Conservation (phyloP, 1,284 basidiomycete species). For the Trichosporon ovoides region DNA sequence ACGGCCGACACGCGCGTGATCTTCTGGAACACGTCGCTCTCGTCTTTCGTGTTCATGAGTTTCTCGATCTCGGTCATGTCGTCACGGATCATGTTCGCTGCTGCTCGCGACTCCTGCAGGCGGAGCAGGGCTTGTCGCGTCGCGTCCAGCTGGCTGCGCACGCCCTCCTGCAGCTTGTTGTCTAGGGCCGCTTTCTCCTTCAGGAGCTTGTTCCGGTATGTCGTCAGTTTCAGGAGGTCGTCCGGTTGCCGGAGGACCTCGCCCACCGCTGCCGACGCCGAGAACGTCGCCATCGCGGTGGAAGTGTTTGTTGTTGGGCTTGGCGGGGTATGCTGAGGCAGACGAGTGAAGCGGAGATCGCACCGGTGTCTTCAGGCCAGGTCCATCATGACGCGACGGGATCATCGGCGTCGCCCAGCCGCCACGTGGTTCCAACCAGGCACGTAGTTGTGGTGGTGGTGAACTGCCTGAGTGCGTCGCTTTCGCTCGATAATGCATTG, state of each 20-base stretch:
- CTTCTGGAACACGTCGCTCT: slow-evolving; percentile 66
- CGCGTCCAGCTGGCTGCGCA: slow-evolving; percentile 88
- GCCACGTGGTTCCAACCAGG: no score
- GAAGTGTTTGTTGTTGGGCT: slow-evolving; percentile 11
- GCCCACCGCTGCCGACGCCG: slow-evolving; percentile 37
- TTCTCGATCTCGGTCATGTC: slow-evolving; percentile 86
- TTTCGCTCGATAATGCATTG: no score
- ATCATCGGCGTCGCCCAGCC: not conserved
- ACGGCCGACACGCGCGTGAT: slow-evolving; percentile 90
- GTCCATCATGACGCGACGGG: slow-evolving; percentile 1
- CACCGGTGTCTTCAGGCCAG: not conserved
- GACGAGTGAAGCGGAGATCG: not conserved
- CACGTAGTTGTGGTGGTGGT: no score
- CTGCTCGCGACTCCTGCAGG: slow-evolving; percentile 71
- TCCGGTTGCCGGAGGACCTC: slow-evolving; percentile 88
- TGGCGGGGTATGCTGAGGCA: slow-evolving; percentile 13
- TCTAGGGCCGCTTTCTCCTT: slow-evolving; percentile 95
- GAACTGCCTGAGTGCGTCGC: no score
- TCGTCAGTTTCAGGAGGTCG: slow-evolving; percentile 82
- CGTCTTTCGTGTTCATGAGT: slow-evolving; percentile 52
- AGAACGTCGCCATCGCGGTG: slow-evolving; percentile 31
- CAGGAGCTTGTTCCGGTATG: slow-evolving; percentile 88
- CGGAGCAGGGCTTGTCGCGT: slow-evolving; percentile 84
- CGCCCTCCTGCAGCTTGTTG: slow-evolving; percentile 81
- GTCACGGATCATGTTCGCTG: slow-evolving; percentile 82